Percentiles rank a stretch among this genome's conserved stretches.
Conservation (phyloP, 2,329 filamentous ascomycete genomes). For the Bertia moriformis region DNA sequence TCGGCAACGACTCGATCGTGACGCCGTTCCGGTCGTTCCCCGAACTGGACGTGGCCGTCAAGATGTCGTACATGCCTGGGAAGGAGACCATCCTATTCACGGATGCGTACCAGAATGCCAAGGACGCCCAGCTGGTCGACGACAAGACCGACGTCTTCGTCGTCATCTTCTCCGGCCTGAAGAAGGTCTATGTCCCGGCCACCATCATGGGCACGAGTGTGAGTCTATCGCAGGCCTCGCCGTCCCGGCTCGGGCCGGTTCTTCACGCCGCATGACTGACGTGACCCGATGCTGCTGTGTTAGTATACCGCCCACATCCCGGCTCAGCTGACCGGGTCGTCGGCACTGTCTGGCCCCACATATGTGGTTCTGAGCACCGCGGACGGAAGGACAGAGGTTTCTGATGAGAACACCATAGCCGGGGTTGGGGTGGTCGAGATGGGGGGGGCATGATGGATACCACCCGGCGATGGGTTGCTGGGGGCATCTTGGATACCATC, state of each 20-base stretch:
- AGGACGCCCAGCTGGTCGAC: conserved; percentile 3
- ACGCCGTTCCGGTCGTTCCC: conserved; percentile 50
- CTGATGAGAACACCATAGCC: too few relatives aligned
- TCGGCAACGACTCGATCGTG: conserved; percentile 34
- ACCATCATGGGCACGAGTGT: conserved; percentile 6
- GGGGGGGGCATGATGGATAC: too few relatives aligned
- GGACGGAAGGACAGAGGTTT: too few relatives aligned
- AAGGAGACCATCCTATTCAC: conserved; percentile 7
- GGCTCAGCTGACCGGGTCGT: too few relatives aligned
- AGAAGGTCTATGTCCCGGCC: conserved; percentile 9
- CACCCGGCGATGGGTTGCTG: too few relatives aligned
- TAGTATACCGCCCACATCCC: too few relatives aligned
- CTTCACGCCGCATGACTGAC: too few relatives aligned
- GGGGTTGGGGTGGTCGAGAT: too few relatives aligned
- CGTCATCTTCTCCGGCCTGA: conserved; percentile 10
- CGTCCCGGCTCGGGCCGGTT: neutral
- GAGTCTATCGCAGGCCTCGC: conserved; percentile 1
- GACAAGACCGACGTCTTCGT: conserved; percentile 7
- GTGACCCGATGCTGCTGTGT: too few relatives aligned
- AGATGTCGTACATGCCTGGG: conserved; percentile 6
- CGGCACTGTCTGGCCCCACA: too few relatives aligned
- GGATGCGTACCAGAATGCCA: conserved; percentile 8
- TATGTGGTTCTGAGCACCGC: too few relatives aligned
- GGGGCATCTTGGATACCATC: too few relatives aligned
- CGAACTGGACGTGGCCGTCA: conserved; percentile 17